A percentile compares a stretch with the other conserved stretches of the same genome.
Evolutionary conservation across 1,139 yeast species (phyloP).

Genomic region (Debaryomycetaceae sp.): DNA sequence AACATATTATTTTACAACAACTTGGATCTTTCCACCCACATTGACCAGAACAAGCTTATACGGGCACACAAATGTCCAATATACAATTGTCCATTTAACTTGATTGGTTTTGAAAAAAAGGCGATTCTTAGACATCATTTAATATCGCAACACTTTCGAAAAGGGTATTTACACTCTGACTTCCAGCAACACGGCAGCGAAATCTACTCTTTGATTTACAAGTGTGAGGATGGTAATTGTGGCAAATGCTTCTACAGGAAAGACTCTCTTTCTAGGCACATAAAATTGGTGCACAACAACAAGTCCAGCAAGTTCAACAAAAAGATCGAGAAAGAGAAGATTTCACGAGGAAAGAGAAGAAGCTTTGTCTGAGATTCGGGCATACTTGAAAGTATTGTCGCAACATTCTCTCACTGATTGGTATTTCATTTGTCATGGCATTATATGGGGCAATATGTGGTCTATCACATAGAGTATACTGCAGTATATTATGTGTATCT

Average conservation of each 20-base stretch:
- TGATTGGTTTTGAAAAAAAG: constrained; percentile 56
- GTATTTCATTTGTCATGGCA: too few species aligned
- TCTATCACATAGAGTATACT: not conserved
- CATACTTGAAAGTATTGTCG: not conserved
- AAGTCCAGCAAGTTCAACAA: constrained; percentile 9
- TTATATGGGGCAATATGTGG: not conserved
- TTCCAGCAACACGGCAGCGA: constrained; percentile 8
- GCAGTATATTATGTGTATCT: not conserved
- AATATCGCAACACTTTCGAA: constrained; percentile 46
- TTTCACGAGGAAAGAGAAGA: not conserved
- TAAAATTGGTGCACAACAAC: constrained; percentile 43
- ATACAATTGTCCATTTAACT: constrained; percentile 56
- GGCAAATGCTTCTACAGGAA: constrained; percentile 53
- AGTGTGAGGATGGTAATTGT: constrained; percentile 31
- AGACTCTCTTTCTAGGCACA: constrained; percentile 55
- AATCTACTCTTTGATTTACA: constrained; percentile 12
- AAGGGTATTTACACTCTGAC: constrained; percentile 15
- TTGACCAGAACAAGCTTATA: constrained; percentile 7
- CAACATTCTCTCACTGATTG: not conserved
- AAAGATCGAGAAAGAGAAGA: constrained; percentile 5
- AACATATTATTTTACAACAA: constrained; percentile 3
- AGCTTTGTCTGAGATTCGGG: not conserved
- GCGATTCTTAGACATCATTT: constrained; percentile 63
- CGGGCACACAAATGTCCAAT: constrained; percentile 42
- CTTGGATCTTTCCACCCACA: constrained; percentile 7